Evolutionary conservation across 495 filamentous ascomycete species (phyloP).

Genomic region (Hypoxylon perforatum): DNA sequence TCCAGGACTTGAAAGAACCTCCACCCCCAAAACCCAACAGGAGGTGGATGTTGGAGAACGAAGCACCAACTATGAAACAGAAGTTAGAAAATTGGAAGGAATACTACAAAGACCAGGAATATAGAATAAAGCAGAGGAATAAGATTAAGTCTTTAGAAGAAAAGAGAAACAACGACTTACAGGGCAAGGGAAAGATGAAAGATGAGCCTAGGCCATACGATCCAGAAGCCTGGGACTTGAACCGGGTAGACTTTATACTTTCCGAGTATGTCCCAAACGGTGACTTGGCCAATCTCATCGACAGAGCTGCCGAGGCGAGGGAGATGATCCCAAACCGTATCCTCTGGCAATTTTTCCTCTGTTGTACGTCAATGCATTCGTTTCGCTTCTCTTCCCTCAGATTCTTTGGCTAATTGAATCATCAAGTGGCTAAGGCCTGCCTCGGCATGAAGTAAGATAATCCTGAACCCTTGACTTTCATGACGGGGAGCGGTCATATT

Average conservation of each 20-base stretch:
- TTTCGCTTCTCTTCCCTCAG: background rate
- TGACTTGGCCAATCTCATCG: constrained; percentile 17
- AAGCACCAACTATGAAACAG: too few relatives aligned
- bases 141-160: background rate
- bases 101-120: too few relatives aligned
- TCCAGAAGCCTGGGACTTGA: background rate
- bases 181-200: too few relatives aligned
- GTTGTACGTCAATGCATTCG: constrained; percentile 14
- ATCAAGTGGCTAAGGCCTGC: constrained; percentile 31
- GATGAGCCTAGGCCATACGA: too few relatives aligned
- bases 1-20: background rate
- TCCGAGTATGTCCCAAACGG: constrained; percentile 24
- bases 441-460: constrained; percentile 32
- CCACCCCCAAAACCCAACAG: background rate
- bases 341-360: constrained; percentile 39
- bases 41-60: too few relatives aligned
- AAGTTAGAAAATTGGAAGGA: too few relatives aligned
- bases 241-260: constrained; percentile 16
- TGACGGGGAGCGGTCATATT: background rate
- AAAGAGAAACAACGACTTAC: background rate
- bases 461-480: background rate
- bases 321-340: constrained; percentile 24
- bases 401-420: constrained; percentile 6
- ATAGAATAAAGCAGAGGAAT: too few relatives aligned
- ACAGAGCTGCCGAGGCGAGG: constrained; percentile 1